These are phyloP conservation scores for Hydrangea macrophylla DNA, from an alignment of 148 eudicot species.

Conservation along the genomic window DNA sequence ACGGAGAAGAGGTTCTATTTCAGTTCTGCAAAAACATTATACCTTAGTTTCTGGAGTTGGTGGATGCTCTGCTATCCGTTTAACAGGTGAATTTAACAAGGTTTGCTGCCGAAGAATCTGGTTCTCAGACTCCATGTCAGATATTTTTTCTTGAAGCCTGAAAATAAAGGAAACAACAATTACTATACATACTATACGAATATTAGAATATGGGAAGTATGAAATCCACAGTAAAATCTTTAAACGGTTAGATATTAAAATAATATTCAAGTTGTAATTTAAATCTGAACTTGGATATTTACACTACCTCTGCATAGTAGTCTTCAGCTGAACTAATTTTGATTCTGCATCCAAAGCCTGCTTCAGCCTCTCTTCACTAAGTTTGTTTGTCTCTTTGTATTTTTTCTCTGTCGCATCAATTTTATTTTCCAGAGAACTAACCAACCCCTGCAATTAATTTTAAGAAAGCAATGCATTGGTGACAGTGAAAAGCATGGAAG, in stretches of 20 bases:
- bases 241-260: constrained; percentile 1
- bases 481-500: neutral
- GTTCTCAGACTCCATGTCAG: constrained; percentile 80
- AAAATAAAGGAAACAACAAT: neutral
- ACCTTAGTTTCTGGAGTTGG: constrained; percentile 50
- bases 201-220: neutral
- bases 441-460: constrained; percentile 53
- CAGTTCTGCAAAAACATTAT: constrained; percentile 7
- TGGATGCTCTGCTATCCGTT: constrained; percentile 38
- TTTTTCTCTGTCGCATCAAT: constrained; percentile 89
- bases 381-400: constrained; percentile 82
- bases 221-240: neutral
- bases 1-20: neutral
- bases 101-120: constrained; percentile 77
- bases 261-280: neutral
- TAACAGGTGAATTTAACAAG: constrained; percentile 39
- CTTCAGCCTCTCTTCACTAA: constrained; percentile 89
- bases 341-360: constrained; percentile 90
- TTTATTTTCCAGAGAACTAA: constrained; percentile 76
- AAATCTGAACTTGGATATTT: neutral
- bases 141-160: constrained; percentile 85
- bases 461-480: constrained; percentile 9
- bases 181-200: neutral
- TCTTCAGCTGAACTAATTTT: constrained; percentile 69
- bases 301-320: constrained; percentile 78